Evolutionary conservation across 345 rosid genomes (phyloP).

Genomic region (Arabidopsis thaliana): TAIR10.1 NC_003074.8:1194001-1194500

Average conservation of each 20-base stretch:
- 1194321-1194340: conserved; percentile 68
- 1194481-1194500: conserved; percentile 68
- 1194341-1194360: conserved; percentile 70
- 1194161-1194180: conserved; percentile 45
- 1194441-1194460: conserved; percentile 67
- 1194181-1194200: conserved; percentile 62
- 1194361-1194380: conserved; percentile 54
- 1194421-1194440: conserved; percentile 65
- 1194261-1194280: conserved; percentile 8
- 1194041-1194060: conserved; percentile 63
- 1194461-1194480: conserved; percentile 83
- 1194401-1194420: conserved; percentile 61
- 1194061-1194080: conserved; percentile 73
- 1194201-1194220: conserved; percentile 63
- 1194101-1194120: conserved; percentile 37
- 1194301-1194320: conserved; percentile 70
- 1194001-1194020: conserved; percentile 77
- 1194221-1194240: conserved; percentile 18
- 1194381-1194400: conserved; percentile 50
- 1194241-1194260: conserved; percentile 21
- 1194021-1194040: conserved; percentile 59
- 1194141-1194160: conserved; percentile 49
- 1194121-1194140: conserved; percentile 60
- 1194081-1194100: conserved; percentile 44
- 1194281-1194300: conserved; percentile 68